Conservation (phyloP, 202 grass and related monocot genomes). For the Digitaria exilis region DNA sequence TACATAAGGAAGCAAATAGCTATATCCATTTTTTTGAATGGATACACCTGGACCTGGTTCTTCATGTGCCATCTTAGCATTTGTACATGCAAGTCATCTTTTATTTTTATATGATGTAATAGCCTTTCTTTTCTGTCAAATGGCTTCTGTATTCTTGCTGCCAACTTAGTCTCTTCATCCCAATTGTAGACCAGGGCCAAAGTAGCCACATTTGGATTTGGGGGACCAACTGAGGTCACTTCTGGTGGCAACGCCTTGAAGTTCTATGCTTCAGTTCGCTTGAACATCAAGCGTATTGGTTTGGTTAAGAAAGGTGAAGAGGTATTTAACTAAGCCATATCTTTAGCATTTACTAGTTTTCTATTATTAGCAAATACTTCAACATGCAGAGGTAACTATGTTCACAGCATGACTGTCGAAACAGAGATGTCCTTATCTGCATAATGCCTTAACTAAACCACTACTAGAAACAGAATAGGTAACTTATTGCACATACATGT, state of each 20-base stretch:
- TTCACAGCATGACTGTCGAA: conserved; percentile 2
- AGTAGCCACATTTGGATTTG: conserved; percentile 90
- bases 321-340: conserved; percentile 47
- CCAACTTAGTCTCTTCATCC: neutral
- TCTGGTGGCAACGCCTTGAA: conserved; percentile 94
- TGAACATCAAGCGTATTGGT: conserved; percentile 87
- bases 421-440: neutral
- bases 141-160: neutral
- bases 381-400: neutral
- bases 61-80: neutral
- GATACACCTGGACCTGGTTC: neutral
- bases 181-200: conserved; percentile 74
- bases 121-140: neutral
- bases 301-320: conserved; percentile 95
- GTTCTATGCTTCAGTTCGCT: conserved; percentile 92
- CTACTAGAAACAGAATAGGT: neutral
- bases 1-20: neutral
- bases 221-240: conserved; percentile 87
- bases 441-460: neutral
- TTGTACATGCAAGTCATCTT: conserved; percentile 6
- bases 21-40: neutral
- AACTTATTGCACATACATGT: neutral
- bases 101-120: neutral
- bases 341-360: conserved; percentile 20
- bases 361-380: neutral